phyloP scores from a whole-genome alignment of 768 basidiomycete genomes.

The Agrocybe praecox region DNA sequence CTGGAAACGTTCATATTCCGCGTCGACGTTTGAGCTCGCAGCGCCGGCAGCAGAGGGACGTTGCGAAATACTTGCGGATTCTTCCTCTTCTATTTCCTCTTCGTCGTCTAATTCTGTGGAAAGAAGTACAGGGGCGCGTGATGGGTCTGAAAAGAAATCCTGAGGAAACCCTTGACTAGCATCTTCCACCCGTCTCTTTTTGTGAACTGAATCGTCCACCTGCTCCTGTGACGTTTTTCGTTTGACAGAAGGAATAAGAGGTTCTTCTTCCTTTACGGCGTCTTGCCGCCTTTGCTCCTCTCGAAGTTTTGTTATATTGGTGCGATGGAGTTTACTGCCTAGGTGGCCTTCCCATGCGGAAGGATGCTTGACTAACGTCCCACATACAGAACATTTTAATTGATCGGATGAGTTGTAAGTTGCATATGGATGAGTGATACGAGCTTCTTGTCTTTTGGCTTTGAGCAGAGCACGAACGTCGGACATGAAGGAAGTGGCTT shows the following conservation, averaged over 20 bases:
- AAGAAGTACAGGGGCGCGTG: constrained; percentile 43
- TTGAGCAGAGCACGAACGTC: constrained; percentile 81
- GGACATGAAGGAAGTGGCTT: constrained; percentile 42
- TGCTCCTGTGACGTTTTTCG: constrained; percentile 27
- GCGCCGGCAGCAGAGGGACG: constrained; percentile 16
- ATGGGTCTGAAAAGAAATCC: constrained; percentile 84
- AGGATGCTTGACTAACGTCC: constrained; percentile 66
- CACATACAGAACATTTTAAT: constrained; percentile 70
- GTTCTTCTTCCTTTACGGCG: constrained; percentile 26
- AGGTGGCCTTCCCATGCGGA: constrained; percentile 89
- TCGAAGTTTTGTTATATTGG: constrained; percentile 58
- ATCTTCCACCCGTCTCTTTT: constrained; percentile 20
- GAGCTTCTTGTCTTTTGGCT: constrained; percentile 79
- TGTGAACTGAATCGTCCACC: constrained; percentile 10
- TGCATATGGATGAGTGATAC: constrained; percentile 73
- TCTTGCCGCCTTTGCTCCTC: constrained; percentile 38
- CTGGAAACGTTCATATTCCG: constrained; percentile 78
- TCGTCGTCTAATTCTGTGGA: constrained; percentile 46
- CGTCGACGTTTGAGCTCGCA: constrained; percentile 49
- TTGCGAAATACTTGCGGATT: constrained; percentile 10
- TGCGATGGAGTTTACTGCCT: constrained; percentile 79
- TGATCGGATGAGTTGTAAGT: constrained; percentile 67
- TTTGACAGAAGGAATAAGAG: constrained; percentile 16
- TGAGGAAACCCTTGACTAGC: constrained; percentile 44
- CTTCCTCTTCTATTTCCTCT: constrained; percentile 32